Evolutionary conservation across 2,329 filamentous ascomycete genomes (phyloP).

Genomic region (Arthrobotrys megalospora): DNA sequence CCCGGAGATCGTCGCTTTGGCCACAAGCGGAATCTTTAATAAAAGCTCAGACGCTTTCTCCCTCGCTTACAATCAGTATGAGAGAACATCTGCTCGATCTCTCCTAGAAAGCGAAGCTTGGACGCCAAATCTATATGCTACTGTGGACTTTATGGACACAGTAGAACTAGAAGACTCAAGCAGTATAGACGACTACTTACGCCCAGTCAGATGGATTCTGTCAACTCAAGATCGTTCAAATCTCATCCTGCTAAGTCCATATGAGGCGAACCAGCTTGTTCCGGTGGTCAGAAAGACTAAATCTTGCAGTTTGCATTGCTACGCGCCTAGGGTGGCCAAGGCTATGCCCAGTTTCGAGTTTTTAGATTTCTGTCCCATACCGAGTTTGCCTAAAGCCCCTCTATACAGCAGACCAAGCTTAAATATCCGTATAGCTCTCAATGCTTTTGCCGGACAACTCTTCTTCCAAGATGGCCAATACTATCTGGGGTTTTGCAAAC

Average conservation of each 20-base stretch:
- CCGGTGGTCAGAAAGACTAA: conserved; percentile 67
- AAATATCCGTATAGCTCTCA: conserved; percentile 71
- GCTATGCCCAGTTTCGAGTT: conserved; percentile 62
- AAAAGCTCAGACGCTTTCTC: conserved; percentile 57
- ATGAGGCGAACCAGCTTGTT: conserved; percentile 73
- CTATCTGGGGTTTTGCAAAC: conserved; percentile 72
- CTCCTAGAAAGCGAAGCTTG: conserved; percentile 66
- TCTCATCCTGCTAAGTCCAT: conserved; percentile 72
- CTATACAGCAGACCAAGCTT: not conserved
- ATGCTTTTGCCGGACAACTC: conserved; percentile 76
- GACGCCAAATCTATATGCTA: conserved; percentile 68
- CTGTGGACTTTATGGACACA: conserved; percentile 71
- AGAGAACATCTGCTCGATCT: conserved; percentile 16
- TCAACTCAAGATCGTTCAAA: conserved; percentile 14
- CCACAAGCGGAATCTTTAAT: conserved; percentile 42
- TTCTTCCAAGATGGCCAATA: conserved; percentile 72
- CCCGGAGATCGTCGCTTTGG: conserved; percentile 39
- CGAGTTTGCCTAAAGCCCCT: conserved; percentile 64
- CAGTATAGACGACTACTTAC: conserved; percentile 70
- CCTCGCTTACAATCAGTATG: conserved; percentile 3
- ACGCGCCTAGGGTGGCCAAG: conserved; percentile 69
- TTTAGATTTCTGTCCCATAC: conserved; percentile 66
- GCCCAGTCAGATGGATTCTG: conserved; percentile 67
- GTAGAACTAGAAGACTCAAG: conserved; percentile 65
- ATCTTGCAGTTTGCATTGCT: conserved; percentile 70